Evolutionary conservation across 148 eudicot species (phyloP).

Genomic region (Rhododendron molle): DNA sequence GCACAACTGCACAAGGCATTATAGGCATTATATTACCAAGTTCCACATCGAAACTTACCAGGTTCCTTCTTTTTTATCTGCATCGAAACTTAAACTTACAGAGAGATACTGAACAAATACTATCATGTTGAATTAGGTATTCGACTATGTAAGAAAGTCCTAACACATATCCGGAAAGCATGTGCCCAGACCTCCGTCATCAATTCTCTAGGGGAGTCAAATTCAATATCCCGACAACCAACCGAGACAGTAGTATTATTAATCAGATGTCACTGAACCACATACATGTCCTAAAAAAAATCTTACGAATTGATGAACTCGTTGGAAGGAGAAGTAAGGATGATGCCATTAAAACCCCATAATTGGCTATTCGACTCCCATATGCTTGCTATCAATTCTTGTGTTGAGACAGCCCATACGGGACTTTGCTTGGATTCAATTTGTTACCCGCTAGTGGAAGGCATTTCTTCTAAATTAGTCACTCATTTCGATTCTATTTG

Average conservation of each 20-base stretch:
- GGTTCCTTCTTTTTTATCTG: too few relatives aligned
- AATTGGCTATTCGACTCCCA: too few relatives aligned
- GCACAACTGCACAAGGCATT: neutral
- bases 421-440: neutral
- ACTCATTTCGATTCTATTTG: neutral
- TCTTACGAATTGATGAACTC: neutral
- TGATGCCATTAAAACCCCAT: too few relatives aligned
- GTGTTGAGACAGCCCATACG: neutral
- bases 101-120: too few relatives aligned
- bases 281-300: neutral
- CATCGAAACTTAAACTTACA: too few relatives aligned
- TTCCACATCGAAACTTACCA: neutral
- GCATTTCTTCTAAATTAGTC: neutral
- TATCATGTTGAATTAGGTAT: neutral
- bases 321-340: too few relatives aligned
- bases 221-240: neutral
- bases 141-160: neutral
- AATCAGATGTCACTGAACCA: neutral
- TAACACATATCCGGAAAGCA: neutral
- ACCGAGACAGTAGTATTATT: neutral
- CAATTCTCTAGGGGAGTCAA: neutral
- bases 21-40: neutral
- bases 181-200: too few relatives aligned
- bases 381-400: neutral
- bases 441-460: neutral